Evolutionary conservation across 371 early-diverging fungal species (phyloP).

Genomic region (Parasitella parasitica): DNA sequence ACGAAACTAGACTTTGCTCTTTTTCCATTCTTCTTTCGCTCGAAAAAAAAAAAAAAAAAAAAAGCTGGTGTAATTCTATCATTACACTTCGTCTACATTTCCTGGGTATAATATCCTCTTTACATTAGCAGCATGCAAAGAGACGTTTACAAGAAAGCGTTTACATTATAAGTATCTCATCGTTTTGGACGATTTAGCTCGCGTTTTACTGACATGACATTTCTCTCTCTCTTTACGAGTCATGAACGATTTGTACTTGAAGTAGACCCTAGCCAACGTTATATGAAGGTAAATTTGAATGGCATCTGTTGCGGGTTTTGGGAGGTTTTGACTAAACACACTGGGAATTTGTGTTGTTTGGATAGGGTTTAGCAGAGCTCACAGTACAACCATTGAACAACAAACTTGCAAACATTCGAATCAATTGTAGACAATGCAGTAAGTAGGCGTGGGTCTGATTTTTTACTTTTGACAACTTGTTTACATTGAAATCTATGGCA

Average conservation of each 20-base stretch:
- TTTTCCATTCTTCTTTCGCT: background rate
- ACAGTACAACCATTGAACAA: conserved; percentile 56
- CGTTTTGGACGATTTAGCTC: background rate
- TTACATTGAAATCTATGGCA: conserved; percentile 19
- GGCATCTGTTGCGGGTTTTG: background rate
- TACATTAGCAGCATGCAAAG: conserved; percentile 25
- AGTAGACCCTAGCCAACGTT: conserved; percentile 42
- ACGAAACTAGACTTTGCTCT: background rate
- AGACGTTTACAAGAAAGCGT: conserved; percentile 39
- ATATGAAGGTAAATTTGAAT: conserved; percentile 22
- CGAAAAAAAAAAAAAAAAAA: background rate
- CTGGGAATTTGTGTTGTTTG: background rate
- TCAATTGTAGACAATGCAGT: conserved; percentile 70
- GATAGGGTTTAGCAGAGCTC: conserved; percentile 64
- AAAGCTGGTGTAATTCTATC: background rate
- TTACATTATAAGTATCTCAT: conserved; percentile 47
- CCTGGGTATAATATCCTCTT: background rate
- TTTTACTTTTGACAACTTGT: too few species aligned
- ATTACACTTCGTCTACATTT: background rate
- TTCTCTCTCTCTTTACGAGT: conserved; percentile 32
- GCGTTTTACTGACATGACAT: conserved; percentile 14
- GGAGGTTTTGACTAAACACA: background rate
- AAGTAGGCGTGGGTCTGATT: too few species aligned
- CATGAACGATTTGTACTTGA: conserved; percentile 59
- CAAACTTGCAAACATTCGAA: conserved; percentile 44